Conservation (phyloP, 371 early-diverging fungal species). For the Apophysomyces trapeziformis region DNA sequence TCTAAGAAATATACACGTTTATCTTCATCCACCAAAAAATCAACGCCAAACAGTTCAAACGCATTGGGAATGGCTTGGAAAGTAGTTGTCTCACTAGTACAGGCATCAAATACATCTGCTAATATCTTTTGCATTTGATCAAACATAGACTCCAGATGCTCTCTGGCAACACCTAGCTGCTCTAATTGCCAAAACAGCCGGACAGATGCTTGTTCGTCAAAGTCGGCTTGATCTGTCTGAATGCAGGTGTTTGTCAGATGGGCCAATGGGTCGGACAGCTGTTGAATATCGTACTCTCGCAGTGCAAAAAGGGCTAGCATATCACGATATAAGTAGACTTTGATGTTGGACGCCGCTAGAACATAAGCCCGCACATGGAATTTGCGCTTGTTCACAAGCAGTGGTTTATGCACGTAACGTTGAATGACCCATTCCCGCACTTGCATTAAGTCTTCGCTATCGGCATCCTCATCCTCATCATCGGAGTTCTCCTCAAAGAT, state of each 20-base stretch:
- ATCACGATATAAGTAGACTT: constrained; percentile 67
- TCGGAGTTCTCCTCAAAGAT: constrained; percentile 50
- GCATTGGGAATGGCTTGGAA: constrained; percentile 73
- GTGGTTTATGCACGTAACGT: constrained; percentile 64
- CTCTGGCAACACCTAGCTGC: constrained; percentile 23
- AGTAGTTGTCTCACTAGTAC: constrained; percentile 63
- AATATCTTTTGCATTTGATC: constrained; percentile 62
- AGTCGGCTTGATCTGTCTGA: constrained; percentile 57
- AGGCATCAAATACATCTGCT: constrained; percentile 65
- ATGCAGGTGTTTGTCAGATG: constrained; percentile 79
- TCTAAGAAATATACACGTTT: constrained; percentile 62
- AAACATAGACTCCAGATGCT: constrained; percentile 52
- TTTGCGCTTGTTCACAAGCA: constrained; percentile 66
- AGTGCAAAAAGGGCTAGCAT: constrained; percentile 76
- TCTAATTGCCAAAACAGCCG: constrained; percentile 64
- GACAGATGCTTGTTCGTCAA: constrained; percentile 64
- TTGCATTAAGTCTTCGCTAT: constrained; percentile 53
- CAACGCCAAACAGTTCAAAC: constrained; percentile 75
- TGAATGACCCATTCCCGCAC: constrained; percentile 78
- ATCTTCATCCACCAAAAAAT: constrained; percentile 68
- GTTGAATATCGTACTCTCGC: constrained; percentile 44
- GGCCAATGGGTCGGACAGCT: constrained; percentile 52
- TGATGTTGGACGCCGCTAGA: constrained; percentile 65
- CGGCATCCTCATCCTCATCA: constrained; percentile 38
- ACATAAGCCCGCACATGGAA: constrained; percentile 78